Evolutionary conservation across 202 grass and related monocot species (phyloP).

Genomic region (Schoenoplectus tabernaemontani): DNA sequence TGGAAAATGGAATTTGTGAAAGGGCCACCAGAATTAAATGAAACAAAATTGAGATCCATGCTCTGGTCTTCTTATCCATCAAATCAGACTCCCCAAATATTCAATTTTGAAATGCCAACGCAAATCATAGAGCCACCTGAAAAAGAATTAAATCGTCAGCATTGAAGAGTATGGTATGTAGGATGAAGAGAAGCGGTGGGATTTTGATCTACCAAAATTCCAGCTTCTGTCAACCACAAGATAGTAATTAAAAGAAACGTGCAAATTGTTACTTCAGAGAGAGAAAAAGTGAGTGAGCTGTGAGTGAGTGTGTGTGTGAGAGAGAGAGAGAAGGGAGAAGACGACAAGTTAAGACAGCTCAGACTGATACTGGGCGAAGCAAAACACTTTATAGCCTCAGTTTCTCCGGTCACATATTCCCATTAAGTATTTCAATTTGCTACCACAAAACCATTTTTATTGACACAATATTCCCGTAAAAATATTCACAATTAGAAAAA

Average conservation of each 20-base stretch:
- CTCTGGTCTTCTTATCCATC: constrained; percentile 5
- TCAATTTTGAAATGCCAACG: constrained; percentile 10
- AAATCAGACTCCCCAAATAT: not conserved
- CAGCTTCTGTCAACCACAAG: not conserved
- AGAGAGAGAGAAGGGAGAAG: not conserved
- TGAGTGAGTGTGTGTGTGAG: not conserved
- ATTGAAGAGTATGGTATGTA: no score
- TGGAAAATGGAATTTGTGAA: constrained; percentile 27
- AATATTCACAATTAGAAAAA: no score
- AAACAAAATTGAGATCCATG: constrained; percentile 19
- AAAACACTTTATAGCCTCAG: no score
- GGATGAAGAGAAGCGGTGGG: no score
- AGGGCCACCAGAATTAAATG: constrained; percentile 6
- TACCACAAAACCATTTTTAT: not conserved
- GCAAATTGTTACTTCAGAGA: not conserved
- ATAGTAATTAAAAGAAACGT: not conserved
- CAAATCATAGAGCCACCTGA: constrained; percentile 24
- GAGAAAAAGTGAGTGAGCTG: no score
- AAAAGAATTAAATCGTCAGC: not conserved
- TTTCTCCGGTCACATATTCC: not conserved
- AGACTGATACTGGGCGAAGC: not conserved
- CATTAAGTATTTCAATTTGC: not conserved
- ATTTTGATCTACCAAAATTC: no score
- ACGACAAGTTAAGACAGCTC: constrained; percentile 24
- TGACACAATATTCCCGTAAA: not conserved